Evolutionary conservation across 306 rosid genomes (phyloP).

Genomic region (Acacia crassicarpa): DNA sequence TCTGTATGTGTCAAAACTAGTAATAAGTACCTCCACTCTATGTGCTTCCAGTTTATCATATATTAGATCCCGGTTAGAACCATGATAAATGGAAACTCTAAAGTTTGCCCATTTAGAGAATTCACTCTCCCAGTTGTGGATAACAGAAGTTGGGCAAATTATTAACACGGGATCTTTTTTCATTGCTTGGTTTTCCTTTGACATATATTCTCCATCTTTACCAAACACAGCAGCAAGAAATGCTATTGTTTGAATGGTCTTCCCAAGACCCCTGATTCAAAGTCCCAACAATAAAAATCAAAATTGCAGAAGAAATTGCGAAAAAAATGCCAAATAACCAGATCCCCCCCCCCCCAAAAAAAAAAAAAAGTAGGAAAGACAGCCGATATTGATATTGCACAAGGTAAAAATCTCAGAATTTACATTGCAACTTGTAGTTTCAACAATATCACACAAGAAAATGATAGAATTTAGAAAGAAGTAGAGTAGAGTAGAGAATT

Average conservation of each 20-base stretch:
- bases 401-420: background rate
- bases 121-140: constrained; percentile 88
- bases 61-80: constrained; percentile 76
- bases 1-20: constrained; percentile 90
- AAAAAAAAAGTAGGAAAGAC: background rate
- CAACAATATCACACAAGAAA: background rate
- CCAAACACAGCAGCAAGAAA: constrained; percentile 84
- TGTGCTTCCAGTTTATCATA: constrained; percentile 61
- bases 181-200: constrained; percentile 34
- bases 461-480: too few species aligned
- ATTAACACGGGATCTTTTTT: constrained; percentile 71
- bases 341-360: too few species aligned
- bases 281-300: constrained; percentile 28
- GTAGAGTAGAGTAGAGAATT: too few species aligned
- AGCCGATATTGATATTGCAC: background rate
- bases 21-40: constrained; percentile 74
- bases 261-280: constrained; percentile 91
- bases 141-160: constrained; percentile 86
- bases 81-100: constrained; percentile 77
- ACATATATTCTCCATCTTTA: constrained; percentile 54
- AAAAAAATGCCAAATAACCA: background rate
- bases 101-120: constrained; percentile 92
- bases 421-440: background rate
- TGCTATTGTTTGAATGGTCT: constrained; percentile 93
- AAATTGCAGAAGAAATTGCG: constrained; percentile 8